Evolutionary conservation across 164 flowering plant species (phyloP).

Genomic region (Sedum album): DNA sequence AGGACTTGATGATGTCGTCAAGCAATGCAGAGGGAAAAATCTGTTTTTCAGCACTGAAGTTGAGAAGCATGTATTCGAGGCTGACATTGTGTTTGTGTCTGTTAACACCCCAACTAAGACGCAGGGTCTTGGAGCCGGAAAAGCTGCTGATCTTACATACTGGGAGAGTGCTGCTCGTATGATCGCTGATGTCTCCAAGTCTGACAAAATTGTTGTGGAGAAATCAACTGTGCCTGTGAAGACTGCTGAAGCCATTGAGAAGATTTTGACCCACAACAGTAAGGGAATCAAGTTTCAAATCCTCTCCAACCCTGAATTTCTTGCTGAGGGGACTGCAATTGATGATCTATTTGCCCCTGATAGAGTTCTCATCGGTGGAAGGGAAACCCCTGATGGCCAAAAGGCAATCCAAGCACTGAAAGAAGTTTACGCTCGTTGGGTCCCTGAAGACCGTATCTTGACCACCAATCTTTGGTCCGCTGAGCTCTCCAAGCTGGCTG

Average conservation of each 20-base stretch:
- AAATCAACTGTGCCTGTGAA: constrained; percentile 91
- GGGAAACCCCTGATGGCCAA: constrained; percentile 84
- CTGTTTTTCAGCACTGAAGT: constrained; percentile 91
- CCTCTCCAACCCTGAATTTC: constrained; percentile 85
- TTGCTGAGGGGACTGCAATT: constrained; percentile 91
- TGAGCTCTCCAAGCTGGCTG: constrained; percentile 90
- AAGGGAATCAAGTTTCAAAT: constrained; percentile 76
- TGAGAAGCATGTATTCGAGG: constrained; percentile 74
- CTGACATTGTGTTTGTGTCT: constrained; percentile 87
- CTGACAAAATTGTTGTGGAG: constrained; percentile 86
- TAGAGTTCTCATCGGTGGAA: constrained; percentile 83
- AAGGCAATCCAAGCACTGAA: constrained; percentile 65
- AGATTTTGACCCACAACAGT: constrained; percentile 80
- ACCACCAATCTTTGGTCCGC: constrained; percentile 90
- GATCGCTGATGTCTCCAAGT: constrained; percentile 88
- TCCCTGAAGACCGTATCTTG: constrained; percentile 65
- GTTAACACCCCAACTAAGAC: constrained; percentile 91
- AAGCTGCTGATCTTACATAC: constrained; percentile 87
- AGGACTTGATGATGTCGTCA: constrained; percentile 80
- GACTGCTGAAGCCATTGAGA: constrained; percentile 92
- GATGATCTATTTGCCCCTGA: constrained; percentile 71
- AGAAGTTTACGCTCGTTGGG: constrained; percentile 79
- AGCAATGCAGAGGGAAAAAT: constrained; percentile 75
- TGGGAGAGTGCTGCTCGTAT: constrained; percentile 97
- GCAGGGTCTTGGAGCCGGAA: constrained; percentile 85